Percentiles rank a stretch among this genome's conserved stretches.
These are phyloP conservation scores for Penicillium sp. DNA, from an alignment of 2,329 filamentous ascomycete genomes.

Conservation along the genomic window DNA sequence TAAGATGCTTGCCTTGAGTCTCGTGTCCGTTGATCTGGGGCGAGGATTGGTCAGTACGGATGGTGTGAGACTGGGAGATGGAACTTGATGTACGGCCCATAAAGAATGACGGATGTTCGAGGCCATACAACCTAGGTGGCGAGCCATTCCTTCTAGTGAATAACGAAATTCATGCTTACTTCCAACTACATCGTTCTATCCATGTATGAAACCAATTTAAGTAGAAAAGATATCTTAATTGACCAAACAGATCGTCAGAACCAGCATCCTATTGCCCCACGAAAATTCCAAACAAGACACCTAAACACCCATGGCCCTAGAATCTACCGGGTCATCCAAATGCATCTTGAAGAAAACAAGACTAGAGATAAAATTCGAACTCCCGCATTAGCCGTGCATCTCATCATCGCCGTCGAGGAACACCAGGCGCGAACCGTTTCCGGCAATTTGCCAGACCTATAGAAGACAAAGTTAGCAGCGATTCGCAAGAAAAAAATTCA, in stretches of 20 bases:
- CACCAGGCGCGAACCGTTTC: conserved; percentile 68
- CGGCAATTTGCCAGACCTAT: conserved; percentile 77
- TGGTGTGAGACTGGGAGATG: not conserved
- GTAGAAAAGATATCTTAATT: conserved; percentile 23
- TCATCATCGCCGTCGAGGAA: conserved; percentile 67
- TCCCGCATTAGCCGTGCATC: conserved; percentile 47
- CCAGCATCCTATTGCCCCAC: conserved; percentile 14
- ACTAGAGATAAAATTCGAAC: not conserved
- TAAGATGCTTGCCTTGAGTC: conserved; percentile 14
- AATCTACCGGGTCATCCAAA: conserved; percentile 23
- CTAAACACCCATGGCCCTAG: conserved; percentile 28
- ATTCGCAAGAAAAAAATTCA: not conserved
- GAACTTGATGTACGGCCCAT: not conserved
- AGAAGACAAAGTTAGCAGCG: conserved; percentile 41
- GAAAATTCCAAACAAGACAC: conserved; percentile 14
- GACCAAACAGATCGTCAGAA: conserved; percentile 17
- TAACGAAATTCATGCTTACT: not conserved
- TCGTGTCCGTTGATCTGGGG: not conserved
- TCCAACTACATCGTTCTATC: not conserved
- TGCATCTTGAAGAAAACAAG: conserved; percentile 22
- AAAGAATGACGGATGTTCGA: not conserved
- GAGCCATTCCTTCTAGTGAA: conserved; percentile 7
- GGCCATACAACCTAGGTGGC: not conserved
- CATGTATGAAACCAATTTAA: not conserved
- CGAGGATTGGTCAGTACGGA: not conserved